Percentiles rank a stretch among this genome's conserved stretches.
These are phyloP conservation scores for Oryza glaberrima DNA, from an alignment of 176 grass and related monocot genomes.

Conservation along the genomic window DNA sequence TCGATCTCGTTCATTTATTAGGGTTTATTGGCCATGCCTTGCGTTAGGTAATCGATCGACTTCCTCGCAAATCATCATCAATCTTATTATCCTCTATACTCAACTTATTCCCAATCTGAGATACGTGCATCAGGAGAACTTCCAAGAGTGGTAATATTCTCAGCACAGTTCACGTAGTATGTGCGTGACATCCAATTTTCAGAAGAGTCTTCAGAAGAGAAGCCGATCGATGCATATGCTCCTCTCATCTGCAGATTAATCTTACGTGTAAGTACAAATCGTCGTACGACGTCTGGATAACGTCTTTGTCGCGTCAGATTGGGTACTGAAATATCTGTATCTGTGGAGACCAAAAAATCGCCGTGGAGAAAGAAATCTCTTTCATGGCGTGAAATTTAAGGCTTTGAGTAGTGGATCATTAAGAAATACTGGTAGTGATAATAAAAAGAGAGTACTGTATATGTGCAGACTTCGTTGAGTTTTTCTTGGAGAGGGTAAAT, in stretches of 20 bases:
- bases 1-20: neutral
- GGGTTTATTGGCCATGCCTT: neutral
- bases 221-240: neutral
- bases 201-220: neutral
- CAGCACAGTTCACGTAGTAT: neutral
- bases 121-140: constrained; percentile 1
- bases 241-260: neutral
- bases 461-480: neutral
- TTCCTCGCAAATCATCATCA: neutral
- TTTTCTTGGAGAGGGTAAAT: neutral
- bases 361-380: neutral
- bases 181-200: neutral
- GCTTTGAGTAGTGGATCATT: neutral
- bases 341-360: neutral
- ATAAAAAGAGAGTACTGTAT: neutral
- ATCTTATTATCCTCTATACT: neutral
- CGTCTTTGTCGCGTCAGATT: constrained; percentile 26
- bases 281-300: neutral
- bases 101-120: neutral
- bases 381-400: neutral
- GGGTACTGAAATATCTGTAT: neutral
- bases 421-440: too few species aligned
- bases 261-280: neutral
- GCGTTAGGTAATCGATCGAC: constrained; percentile 12
- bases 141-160: neutral